Evolutionary conservation across 306 rosid species (phyloP), one percentile per base, ranked within the genome.

Genomic region (Rosa persica): DNA sequence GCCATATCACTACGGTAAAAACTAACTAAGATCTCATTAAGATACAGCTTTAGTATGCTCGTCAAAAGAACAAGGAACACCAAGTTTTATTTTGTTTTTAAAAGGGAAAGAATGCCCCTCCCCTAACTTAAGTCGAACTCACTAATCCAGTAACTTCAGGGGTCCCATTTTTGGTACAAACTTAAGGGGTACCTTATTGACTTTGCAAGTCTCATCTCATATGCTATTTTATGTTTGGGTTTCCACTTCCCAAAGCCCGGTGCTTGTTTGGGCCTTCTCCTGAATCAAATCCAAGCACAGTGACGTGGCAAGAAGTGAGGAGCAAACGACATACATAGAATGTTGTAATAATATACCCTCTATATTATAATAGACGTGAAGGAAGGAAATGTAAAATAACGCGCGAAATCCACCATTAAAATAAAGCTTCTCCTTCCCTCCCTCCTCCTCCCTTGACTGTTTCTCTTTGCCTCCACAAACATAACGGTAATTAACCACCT

Each of bases 361-460:
- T 42, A 30, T 6, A 8, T 42, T 8, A 42, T 20, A 10, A 22
- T n/a, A 66, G 76, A 82, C 86, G 84, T 82, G 89, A 77, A 49
- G 78, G 48, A 79, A 74, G 61, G 86, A 73, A 60, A 77, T 68
- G 86, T 76, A 60, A 77, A 58, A 57, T 16, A 58, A 73, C 73
- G 86, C 48, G 48, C 65, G 69, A 48, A 48, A 70, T 22, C 69
- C 30, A 34, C 51, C 11, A 65, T 46, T 64, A 38, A 67, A 51
- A 22, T 30, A 46, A 34, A 48, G 15, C 13, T 23, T 4, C 12
- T 12, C 38, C 25, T 25, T 54, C 8, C 44, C 8, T 42, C 8
- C 8, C 8, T 6, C 44, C 8, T 17, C 16, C 22, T 22, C 7
- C 12, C 46, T 74, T 86, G 79, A 80, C 83, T 52, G 1, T 78